These are phyloP conservation scores for Diddensiella santjacobensis DNA, from an alignment of 805 yeast species.

Conservation along the genomic window DNA sequence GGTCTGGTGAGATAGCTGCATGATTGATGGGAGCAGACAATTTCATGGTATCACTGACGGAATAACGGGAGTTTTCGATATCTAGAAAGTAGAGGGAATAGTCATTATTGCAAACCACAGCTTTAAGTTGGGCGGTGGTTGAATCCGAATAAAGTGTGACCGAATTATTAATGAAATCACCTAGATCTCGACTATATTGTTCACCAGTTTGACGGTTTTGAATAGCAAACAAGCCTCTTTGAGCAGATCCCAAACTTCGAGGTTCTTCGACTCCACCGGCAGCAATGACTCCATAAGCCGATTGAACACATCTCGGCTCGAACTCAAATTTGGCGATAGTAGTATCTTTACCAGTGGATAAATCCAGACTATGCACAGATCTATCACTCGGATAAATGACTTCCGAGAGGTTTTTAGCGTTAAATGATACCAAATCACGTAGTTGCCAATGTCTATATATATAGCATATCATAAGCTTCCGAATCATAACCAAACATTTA, in stretches of 20 bases:
- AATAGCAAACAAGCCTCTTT: conserved; percentile 62
- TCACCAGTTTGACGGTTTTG: conserved; percentile 48
- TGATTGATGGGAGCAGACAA: conserved; percentile 71
- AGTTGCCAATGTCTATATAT: conserved; percentile 68
- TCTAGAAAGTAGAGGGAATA: conserved; percentile 62
- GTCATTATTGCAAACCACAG: conserved; percentile 83
- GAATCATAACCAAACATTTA: not conserved
- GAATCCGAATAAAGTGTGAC: conserved; percentile 43
- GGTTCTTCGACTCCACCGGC: conserved; percentile 51
- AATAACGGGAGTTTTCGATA: conserved; percentile 43
- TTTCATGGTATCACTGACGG: conserved; percentile 37
- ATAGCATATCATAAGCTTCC: not conserved
- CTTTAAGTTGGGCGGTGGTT: conserved; percentile 32
- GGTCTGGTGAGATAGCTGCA: conserved; percentile 64
- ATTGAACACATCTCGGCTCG: conserved; percentile 65
- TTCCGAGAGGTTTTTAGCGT: conserved; percentile 34
- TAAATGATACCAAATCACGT: conserved; percentile 61
- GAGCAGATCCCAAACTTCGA: conserved; percentile 29
- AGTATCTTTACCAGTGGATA: conserved; percentile 36
- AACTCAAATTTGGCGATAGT: conserved; percentile 52
- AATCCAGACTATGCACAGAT: conserved; percentile 45
- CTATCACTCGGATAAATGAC: conserved; percentile 59
- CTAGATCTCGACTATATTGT: conserved; percentile 54
- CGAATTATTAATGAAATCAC: conserved; percentile 80
- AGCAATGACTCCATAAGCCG: conserved; percentile 46